Percentiles rank a stretch among this genome's conserved stretches.
Evolutionary conservation across 148 eudicot genomes (phyloP).

Genomic region (Chenopodium quinoa): DNA sequence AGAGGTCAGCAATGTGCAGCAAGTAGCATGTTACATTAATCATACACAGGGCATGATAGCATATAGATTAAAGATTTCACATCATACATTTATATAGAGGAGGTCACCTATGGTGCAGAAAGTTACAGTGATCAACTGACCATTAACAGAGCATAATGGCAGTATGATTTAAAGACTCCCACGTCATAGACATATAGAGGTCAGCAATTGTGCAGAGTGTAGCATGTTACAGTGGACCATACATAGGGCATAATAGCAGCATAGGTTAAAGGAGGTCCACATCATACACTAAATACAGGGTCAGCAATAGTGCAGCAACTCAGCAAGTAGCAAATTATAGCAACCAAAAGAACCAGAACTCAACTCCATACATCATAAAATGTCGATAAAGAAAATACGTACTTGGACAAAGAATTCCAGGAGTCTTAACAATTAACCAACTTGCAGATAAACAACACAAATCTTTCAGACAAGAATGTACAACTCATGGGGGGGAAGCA

Average conservation of each 20-base stretch:
- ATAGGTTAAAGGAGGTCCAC: not conserved
- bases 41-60: slow-evolving; percentile 1
- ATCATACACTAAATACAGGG: not conserved
- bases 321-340: not conserved
- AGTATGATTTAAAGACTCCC: not conserved
- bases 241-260: not conserved
- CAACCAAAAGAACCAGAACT: not conserved
- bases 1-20: not conserved
- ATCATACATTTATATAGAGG: not conserved
- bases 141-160: no score
- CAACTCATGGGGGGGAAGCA: not conserved
- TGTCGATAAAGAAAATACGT: no score
- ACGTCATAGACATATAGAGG: not conserved
- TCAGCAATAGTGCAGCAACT: not conserved
- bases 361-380: slow-evolving; percentile 1
- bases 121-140: not conserved
- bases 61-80: not conserved
- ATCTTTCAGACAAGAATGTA: not conserved
- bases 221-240: not conserved
- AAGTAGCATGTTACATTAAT: not conserved
- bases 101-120: not conserved
- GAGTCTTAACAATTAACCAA: not conserved
- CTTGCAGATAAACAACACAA: not conserved
- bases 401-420: not conserved
- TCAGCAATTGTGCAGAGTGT: not conserved